Evolutionary conservation across 176 grass and related monocot species (phyloP), one percentile per base, ranked within the genome.

Genomic region (Aechmea fasciata): DNA sequence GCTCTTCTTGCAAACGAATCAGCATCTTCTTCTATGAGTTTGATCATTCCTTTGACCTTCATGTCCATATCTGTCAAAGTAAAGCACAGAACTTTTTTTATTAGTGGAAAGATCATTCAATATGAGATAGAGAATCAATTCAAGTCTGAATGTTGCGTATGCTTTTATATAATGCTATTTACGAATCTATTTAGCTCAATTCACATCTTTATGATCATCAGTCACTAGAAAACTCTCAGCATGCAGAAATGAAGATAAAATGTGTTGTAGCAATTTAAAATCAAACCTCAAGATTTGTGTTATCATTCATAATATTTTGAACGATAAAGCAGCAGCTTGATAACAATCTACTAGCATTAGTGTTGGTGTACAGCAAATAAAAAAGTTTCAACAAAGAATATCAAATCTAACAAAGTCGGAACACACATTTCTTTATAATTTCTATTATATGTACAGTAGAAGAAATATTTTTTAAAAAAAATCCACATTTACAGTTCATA

Each of bases 1-100:
- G 95, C 95, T 77, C 82, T 83, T 51, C 83, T 84, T 75, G 95
- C 95, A 85, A 99, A 99, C 59, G 95, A 99, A 83, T 94, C 95
- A 52, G 87, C 95, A 75, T 87, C 95, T 81, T 87, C 95, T 82
- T 99, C 91, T 78, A 99, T 68, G 66, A 99, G 90, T 78, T 90
- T 90, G 82, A 99, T 99, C 82, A 90, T 99, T 72, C 86, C 41
- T 79, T 90, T 99, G 65, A 99, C 80, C 65, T 90, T 94, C 50
- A 74, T 72, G 81, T 99, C 87, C 80, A 87, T 85, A 78, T 99
- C 95, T 99, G 84, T 85, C 75, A 17, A 79, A 77, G 80, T 65
- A 24, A 9, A 73, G 47, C 55, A 61, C 55, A 61, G 33, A 41
- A 6, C 5, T 61, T 10, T n/a, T 19, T 61, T 61, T 18, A 61